These are phyloP conservation scores for Pythium graminicola DNA, from an alignment of 352 stramenopile genomes.

Conservation along the genomic window DNA sequence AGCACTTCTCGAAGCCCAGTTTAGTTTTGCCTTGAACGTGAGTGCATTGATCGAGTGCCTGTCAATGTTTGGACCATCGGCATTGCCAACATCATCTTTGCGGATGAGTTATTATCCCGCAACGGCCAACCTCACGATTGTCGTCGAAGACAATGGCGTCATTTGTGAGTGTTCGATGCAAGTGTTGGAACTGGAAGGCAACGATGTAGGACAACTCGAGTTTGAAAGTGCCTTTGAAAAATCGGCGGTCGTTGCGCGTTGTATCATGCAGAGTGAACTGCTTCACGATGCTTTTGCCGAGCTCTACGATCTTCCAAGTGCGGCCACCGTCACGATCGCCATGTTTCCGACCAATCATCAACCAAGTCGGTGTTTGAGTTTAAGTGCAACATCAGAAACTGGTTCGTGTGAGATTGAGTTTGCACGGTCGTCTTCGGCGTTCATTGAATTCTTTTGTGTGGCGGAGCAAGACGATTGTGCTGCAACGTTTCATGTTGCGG, in stretches of 20 bases:
- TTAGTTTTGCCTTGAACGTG: conserved; percentile 72
- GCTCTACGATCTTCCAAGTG: conserved; percentile 78
- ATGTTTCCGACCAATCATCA: too few relatives aligned
- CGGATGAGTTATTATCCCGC: conserved; percentile 58
- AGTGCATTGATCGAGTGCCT: conserved; percentile 71
- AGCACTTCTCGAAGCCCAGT: conserved; percentile 26
- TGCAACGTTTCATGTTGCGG: conserved; percentile 70
- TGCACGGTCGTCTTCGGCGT: conserved; percentile 52
- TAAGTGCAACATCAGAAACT: conserved; percentile 65
- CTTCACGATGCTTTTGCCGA: conserved; percentile 76
- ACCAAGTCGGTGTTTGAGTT: conserved; percentile 31
- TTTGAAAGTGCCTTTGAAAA: conserved; percentile 78
- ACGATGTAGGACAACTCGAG: conserved; percentile 61
- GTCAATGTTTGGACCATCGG: conserved; percentile 65
- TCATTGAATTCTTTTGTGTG: conserved; percentile 79
- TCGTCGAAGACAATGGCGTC: conserved; percentile 77
- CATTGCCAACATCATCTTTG: conserved; percentile 65
- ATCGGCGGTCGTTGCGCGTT: conserved; percentile 61
- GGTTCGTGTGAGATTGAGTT: conserved; percentile 82
- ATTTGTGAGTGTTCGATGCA: conserved; percentile 84
- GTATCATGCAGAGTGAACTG: conserved; percentile 78
- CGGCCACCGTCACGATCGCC: conserved; percentile 66
- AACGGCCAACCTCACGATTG: conserved; percentile 53
- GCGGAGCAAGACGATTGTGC: conserved; percentile 21
- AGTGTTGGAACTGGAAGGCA: conserved; percentile 67